Evolutionary conservation across 495 filamentous ascomycete species (phyloP), one percentile per base, ranked within the genome.

Genomic region (Terfezia claveryi): DNA sequence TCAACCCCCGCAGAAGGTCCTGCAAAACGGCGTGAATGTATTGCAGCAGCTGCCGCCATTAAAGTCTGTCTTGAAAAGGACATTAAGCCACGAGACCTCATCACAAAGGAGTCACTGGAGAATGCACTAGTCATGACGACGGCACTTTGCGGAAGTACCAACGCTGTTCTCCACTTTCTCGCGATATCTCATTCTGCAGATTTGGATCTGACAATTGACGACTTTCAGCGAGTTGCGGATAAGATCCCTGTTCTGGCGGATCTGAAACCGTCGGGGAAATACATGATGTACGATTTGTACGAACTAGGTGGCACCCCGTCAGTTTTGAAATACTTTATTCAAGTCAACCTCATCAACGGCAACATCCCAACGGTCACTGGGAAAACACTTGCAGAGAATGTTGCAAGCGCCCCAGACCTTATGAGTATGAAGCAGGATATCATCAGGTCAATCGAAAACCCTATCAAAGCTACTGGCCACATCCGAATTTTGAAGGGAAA

Each of bases 281-380:
- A 88, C 67, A 81, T 82, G 64, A 94, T 95, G 83, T 86, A 88
- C 51, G 91, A 98, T 63, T 75, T 98, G n/a, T 93, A 88, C 68
- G 80, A 85, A 52, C 80, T 95, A 57, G 91, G 91, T 55, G 91
- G 91, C 52, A 83, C 88, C 32, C 87, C 91, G 0, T 79, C 84
- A 0, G 87, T 98, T 8, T 78, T 94, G 68, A 98, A 98, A 70
- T 76, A 92, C 58, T 76, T 98, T 46, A 81, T 93, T 57, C 85
- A 83, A 7, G 81, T 80, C 1, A 79, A 79, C 16, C 71, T 94
- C 23, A 77, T 98, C 23, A 80, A 95, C 65, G 91, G 91, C 54
- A 69, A 73, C 59, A 85, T 94, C 60, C 78, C 76, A 2, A 95
- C 91, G n/a, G 81, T 98, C 27, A 98, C 91, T 0, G 91, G 91